Conservation (phyloP, 768 basidiomycete species). For the Amanita jacksonii region DNA sequence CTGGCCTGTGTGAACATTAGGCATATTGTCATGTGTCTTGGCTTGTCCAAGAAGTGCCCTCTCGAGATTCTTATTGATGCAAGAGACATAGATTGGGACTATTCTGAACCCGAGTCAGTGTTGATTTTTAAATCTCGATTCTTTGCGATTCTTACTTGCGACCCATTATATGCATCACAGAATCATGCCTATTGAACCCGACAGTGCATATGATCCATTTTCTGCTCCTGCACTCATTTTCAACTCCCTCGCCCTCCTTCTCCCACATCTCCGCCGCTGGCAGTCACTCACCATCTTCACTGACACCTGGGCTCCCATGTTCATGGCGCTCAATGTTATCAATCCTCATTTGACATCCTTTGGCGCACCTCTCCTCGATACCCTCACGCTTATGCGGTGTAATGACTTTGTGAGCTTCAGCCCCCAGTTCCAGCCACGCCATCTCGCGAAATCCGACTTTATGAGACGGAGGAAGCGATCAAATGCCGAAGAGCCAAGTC, state of each 20-base stretch:
- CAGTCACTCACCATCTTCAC: slow-evolving; percentile 43
- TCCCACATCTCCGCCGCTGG: slow-evolving; percentile 44
- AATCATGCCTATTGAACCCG: slow-evolving; percentile 18
- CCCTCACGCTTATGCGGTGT: slow-evolving; percentile 48
- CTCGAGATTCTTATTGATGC: slow-evolving; percentile 51
- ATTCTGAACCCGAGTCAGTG: slow-evolving; percentile 39
- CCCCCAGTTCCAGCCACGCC: slow-evolving; percentile 31
- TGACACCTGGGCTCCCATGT: slow-evolving; percentile 52
- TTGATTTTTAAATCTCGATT: slow-evolving; percentile 11
- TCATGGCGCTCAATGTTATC: slow-evolving; percentile 35
- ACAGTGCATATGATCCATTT: slow-evolving; percentile 22
- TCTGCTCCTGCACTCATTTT: slow-evolving; percentile 37
- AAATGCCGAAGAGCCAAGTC: slow-evolving; percentile 4
- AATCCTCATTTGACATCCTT: slow-evolving; percentile 24
- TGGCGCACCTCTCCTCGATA: slow-evolving; percentile 36
- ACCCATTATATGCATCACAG: too few relatives aligned
- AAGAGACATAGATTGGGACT: slow-evolving; percentile 51
- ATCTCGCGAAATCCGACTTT: slow-evolving; percentile 14
- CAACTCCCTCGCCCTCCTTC: slow-evolving; percentile 34
- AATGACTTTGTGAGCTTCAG: slow-evolving; percentile 45
- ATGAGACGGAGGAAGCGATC: neutral
- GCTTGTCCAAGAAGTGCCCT: slow-evolving; percentile 37
- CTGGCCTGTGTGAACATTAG: slow-evolving; percentile 21
- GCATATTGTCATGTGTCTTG: slow-evolving; percentile 32
- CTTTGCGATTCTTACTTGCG: too few relatives aligned